phyloP scores from a whole-genome alignment of 225 moss, liverwort and hornwort genomes.

The Straminergon stramineum region DNA sequence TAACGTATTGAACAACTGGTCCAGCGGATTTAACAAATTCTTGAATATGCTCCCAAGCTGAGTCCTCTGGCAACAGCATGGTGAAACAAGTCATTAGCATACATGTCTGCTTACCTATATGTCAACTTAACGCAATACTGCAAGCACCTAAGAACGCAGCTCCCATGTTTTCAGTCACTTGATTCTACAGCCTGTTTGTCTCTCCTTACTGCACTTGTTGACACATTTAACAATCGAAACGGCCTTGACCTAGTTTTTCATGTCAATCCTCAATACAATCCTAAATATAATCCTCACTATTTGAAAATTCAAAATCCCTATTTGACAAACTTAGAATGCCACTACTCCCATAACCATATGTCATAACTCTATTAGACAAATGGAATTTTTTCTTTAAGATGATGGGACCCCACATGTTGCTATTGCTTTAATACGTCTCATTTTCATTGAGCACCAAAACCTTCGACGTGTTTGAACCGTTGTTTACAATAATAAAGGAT shows the following conservation, averaged over 20 bases:
- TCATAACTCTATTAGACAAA: neutral
- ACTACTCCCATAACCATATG: neutral
- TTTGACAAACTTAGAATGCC: neutral
- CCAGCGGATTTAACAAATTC: slow-evolving; percentile 50
- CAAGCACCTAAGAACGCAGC: neutral
- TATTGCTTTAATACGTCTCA: neutral
- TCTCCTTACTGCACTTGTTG: neutral
- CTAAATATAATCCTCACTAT: neutral
- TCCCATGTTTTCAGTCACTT: neutral
- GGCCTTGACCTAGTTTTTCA: neutral
- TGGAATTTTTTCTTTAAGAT: neutral
- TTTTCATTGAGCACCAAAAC: neutral
- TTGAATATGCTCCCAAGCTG: slow-evolving; percentile 46
- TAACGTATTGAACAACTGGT: slow-evolving; percentile 54
- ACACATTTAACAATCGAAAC: neutral
- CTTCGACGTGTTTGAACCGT: no score
- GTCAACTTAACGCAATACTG: neutral
- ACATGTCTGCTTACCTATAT: neutral
- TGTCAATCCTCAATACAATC: neutral
- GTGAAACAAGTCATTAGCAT: neutral
- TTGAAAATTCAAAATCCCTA: neutral
- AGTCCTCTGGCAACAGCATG: slow-evolving; percentile 32
- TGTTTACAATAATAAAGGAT: neutral
- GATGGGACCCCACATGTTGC: neutral
- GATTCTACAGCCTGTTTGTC: neutral